Base-by-base conservation (phyloP, 108 stramenopile genomes). In the Cyclostephanos invisitatus region DNA sequence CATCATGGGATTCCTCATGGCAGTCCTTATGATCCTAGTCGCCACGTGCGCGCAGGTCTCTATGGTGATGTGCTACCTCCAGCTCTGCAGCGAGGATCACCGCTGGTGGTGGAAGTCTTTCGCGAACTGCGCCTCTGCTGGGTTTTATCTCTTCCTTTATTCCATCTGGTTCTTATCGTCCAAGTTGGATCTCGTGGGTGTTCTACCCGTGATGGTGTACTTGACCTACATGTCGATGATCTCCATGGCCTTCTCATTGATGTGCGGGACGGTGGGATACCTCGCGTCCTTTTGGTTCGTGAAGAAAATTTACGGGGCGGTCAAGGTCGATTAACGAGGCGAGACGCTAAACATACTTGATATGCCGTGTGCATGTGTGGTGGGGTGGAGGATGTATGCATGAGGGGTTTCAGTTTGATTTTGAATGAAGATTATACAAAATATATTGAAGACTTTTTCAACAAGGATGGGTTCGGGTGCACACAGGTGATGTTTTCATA, bases 71-170 rank as follows among this genome's bases (percentile, higher is more conserved):
- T 88, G 88, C 78, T 99, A 99, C 88, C 88, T 99, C 69, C 98
- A 99, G 91, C 90, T 99, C n/a, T 98, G 98, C 73, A 80, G 76
- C 7, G 99, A 99, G 83, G 97, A 99, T 81, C 97, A 98, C 82
- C 84, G 91, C 69, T 99, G 99, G 99, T 98, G 98, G 99, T 99
- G 99, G 99, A 96, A 97, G 58, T 95, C 96, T 3, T 98, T 99
- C 78, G 81, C 86, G 47, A 97, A 97, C 66, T 85, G 96, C 68
- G 98, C 97, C 15, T 90, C 93, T 12, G 93, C 97, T 29, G 98
- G 96, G 3, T 21, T 86, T 2, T 99, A 99, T 80, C 85, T 99
- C 54, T 98, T 99, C 76, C 27, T 93, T 44, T 99, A 99, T 89
- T 93, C 95, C 68, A 74, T 97, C 58, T 92, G 98, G 94, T 99